A percentile compares a stretch with the other conserved stretches of the same genome.
These are phyloP conservation scores for Euphorbia peplus DNA, from an alignment of 345 rosid genomes.

Conservation along the genomic window DNA sequence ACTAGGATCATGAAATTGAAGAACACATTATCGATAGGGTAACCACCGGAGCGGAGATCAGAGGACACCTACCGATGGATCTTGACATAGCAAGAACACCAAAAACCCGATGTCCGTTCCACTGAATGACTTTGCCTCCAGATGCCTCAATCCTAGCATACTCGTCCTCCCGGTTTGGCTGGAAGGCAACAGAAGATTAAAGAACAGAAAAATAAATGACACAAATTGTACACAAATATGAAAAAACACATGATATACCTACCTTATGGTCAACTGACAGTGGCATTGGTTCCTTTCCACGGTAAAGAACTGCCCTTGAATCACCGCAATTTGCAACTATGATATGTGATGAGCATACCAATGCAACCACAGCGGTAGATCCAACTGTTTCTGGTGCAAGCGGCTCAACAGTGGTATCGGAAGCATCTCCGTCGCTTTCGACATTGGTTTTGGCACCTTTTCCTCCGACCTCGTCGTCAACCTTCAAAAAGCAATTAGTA, in stretches of 20 bases:
- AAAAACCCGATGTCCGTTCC: constrained; percentile 28
- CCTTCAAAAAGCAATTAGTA: constrained; percentile 24
- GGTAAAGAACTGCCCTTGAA: constrained; percentile 31
- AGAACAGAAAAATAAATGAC: not conserved
- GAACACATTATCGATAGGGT: not conserved
- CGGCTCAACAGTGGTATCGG: constrained; percentile 22
- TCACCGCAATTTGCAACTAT: constrained; percentile 32
- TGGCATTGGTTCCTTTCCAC: constrained; percentile 27
- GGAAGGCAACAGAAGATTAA: not conserved
- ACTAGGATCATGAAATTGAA: not conserved
- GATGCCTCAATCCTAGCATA: constrained; percentile 30
- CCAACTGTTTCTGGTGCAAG: constrained; percentile 31
- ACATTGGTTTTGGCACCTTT: constrained; percentile 18
- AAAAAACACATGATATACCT: constrained; percentile 9
- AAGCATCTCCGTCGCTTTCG: constrained; percentile 32
- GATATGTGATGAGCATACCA: constrained; percentile 31
- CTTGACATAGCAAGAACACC: constrained; percentile 34
- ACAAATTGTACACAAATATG: not conserved
- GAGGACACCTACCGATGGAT: constrained; percentile 20
- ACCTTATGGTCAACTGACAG: constrained; percentile 29
- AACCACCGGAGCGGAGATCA: not conserved
- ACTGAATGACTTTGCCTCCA: constrained; percentile 27
- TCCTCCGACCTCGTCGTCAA: constrained; percentile 31
- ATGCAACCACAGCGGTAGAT: constrained; percentile 28
- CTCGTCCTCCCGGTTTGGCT: constrained; percentile 32